These are phyloP conservation scores for Phyllosticta citriasiana DNA, from an alignment of 2,329 filamentous ascomycete species.

Conservation along the genomic window DNA sequence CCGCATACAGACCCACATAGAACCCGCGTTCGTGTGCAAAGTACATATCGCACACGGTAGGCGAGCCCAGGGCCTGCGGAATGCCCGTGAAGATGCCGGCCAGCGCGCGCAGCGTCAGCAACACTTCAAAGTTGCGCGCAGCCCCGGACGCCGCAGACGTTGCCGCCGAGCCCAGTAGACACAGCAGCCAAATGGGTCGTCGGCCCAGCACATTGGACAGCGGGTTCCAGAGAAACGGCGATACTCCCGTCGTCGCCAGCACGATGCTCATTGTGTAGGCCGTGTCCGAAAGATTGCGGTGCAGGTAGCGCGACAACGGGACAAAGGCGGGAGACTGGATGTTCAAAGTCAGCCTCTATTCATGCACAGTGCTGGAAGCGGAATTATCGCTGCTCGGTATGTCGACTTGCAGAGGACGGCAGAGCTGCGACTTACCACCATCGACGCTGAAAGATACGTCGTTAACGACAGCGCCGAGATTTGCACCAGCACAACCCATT, in stretches of 20 bases:
- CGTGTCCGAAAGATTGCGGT: conserved; percentile 1
- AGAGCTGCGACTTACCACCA: background rate
- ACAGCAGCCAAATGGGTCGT: conserved; percentile 5
- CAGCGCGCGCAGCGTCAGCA: conserved; percentile 1
- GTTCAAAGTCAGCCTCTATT: background rate
- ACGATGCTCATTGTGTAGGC: conserved; percentile 2
- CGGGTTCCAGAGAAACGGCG: conserved; percentile 10
- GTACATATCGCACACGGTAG: conserved; percentile 7
- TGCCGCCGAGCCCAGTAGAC: background rate
- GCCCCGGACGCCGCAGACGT: background rate
- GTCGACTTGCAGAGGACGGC: background rate
- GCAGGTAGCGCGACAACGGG: conserved; percentile 1
- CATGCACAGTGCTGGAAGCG: background rate
- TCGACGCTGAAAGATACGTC: background rate
- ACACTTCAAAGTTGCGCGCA: background rate
- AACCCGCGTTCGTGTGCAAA: conserved; percentile 8
- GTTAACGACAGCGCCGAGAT: background rate
- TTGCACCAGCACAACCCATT: background rate
- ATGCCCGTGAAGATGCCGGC: conserved; percentile 1
- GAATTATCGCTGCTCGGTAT: background rate
- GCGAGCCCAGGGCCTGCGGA: conserved; percentile 1
- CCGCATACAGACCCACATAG: conserved; percentile 8
- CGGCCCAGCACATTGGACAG: conserved; percentile 6
- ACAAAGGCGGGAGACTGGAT: conserved; percentile 6
- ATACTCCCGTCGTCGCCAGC: background rate